phyloP scores from a whole-genome alignment of 169 alveolate genomes.

The Plasmodium vinckei region DNA sequence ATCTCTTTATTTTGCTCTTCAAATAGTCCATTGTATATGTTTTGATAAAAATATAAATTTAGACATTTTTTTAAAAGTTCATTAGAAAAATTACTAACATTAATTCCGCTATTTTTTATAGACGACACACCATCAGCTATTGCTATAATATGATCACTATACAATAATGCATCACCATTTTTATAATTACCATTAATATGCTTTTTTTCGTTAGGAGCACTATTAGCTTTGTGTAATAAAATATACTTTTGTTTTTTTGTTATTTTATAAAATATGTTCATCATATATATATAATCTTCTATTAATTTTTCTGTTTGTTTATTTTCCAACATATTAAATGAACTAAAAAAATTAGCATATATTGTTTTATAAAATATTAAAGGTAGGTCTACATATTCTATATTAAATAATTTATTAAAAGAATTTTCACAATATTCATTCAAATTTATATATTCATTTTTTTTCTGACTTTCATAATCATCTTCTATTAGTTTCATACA shows the following conservation, averaged over 20 bases:
- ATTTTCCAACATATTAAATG: constrained; percentile 12
- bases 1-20: constrained; percentile 45
- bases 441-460: constrained; percentile 12
- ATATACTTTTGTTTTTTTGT: constrained; percentile 32
- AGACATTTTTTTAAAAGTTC: constrained; percentile 72
- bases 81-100: constrained; percentile 73
- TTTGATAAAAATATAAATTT: constrained; percentile 46
- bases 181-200: constrained; percentile 38
- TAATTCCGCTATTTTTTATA: constrained; percentile 62
- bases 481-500: constrained; percentile 13
- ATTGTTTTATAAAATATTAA: constrained; percentile 34
- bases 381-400: constrained; percentile 41
- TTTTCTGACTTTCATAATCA: neutral
- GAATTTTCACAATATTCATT: constrained; percentile 66
- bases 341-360: constrained; percentile 41
- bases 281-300: constrained; percentile 24
- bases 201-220: constrained; percentile 51
- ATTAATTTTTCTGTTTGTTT: constrained; percentile 19
- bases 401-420: constrained; percentile 52
- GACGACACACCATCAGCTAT: constrained; percentile 76
- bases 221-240: constrained; percentile 56
- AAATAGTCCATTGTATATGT: constrained; percentile 30
- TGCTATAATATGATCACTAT: constrained; percentile 72
- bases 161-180: constrained; percentile 70
- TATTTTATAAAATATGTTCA: constrained; percentile 20